Evolutionary conservation across 345 rosid genomes (phyloP).

Genomic region (Euclidium syriacum): DNA sequence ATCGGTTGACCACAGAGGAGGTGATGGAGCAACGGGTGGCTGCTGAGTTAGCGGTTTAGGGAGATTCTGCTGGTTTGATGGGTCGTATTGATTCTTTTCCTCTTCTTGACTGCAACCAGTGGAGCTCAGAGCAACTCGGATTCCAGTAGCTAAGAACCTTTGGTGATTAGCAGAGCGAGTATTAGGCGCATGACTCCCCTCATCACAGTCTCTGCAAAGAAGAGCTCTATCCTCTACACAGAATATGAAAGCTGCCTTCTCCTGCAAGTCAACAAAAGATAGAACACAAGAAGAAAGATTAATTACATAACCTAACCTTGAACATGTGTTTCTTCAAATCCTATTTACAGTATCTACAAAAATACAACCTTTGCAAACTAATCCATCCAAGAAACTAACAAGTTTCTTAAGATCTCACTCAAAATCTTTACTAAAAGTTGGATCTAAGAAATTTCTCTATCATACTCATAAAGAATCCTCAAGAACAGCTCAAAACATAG

Average conservation of each 20-base stretch:
- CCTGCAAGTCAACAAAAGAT: constrained; percentile 48
- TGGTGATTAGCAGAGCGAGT: constrained; percentile 89
- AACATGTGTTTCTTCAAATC: neutral
- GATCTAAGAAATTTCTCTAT: neutral
- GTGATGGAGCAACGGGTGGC: constrained; percentile 23
- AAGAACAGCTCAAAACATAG: neutral
- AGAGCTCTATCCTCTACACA: constrained; percentile 98
- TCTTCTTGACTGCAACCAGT: constrained; percentile 40
- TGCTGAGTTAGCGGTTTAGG: constrained; percentile 42
- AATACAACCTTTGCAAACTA: neutral
- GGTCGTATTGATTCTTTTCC: constrained; percentile 48
- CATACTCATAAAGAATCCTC: neutral
- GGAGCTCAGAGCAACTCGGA: constrained; percentile 68
- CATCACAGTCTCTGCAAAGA: constrained; percentile 83
- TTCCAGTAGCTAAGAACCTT: constrained; percentile 89
- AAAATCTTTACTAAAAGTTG: neutral
- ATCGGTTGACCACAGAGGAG: constrained; percentile 63
- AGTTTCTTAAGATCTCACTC: neutral
- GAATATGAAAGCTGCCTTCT: constrained; percentile 91
- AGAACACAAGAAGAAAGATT: constrained; percentile 11
- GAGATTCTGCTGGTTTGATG: constrained; percentile 45
- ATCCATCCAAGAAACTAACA: neutral
- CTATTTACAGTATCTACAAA: neutral
- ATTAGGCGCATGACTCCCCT: constrained; percentile 68
- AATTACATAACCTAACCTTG: neutral